Base-by-base conservation (phyloP, 2,329 filamentous ascomycete genomes). In the Xylaria sp. region DNA sequence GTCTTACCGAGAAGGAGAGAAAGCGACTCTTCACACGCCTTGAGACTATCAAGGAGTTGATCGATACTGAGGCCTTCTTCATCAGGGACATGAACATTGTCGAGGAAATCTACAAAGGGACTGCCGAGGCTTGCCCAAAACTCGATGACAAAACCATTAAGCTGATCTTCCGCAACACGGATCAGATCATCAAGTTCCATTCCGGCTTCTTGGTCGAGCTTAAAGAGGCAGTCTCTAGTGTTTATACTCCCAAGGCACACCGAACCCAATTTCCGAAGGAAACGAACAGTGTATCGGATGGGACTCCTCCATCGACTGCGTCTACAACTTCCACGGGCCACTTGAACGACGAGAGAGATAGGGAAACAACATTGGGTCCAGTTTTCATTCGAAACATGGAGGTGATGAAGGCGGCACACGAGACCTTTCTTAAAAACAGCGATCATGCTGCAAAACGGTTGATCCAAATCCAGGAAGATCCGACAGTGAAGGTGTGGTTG, bases 81-180 rank as follows among this genome's bases (percentile, higher is more conserved):
- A 87, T 95, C 52, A 86, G 91, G 60, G 94, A 99, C 70, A 93
- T 99, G 91, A 96, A 92, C 70, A 93, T 99, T 48, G 89, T 96
- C 2, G 91, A 96, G 67, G 92, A 97, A 68, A 97, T 99, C 50
- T 99, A 97, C 79, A 96, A 95, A 72, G 92, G 91, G 40, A 97
- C 94, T 0, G 90, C 91, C 1, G 86, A 89, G 62, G 89, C 89
- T 9, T 92, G 90, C 51, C 85, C 91, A 7, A 85, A 91, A 59
- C 82, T 97, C 22, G 90, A 89, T 40, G 77, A 84, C 39, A 90
- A 93, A 60, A 96, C 96, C 59, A 87, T 95, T 65, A 96, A 92
- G 69, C 81, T 90, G 11, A 85, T 99, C 16, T 99, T 99, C 71
- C 88, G 91, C 59, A 99, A 99, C 67, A 92, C 90, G 3, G 90